phyloP scores from a whole-genome alignment of 1,284 basidiomycete genomes.

The Trichosporon ovoides region DNA sequence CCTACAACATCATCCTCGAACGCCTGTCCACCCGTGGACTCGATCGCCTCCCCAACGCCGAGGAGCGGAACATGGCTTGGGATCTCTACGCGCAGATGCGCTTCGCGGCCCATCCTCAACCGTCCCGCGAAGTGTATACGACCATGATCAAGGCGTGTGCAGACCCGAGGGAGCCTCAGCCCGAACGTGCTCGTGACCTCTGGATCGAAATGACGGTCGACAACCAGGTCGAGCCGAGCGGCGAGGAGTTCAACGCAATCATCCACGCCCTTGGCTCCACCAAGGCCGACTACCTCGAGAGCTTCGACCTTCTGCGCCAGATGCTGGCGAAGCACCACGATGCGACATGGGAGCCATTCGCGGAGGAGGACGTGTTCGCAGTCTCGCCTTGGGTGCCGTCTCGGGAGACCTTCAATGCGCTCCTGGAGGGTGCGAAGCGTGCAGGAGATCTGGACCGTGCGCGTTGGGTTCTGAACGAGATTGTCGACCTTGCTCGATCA shows the following conservation, averaged over 20 bases:
- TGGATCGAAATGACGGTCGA: conserved; percentile 84
- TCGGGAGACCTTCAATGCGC: conserved; percentile 66
- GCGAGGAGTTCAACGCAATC: conserved; percentile 70
- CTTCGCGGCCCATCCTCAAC: conserved; percentile 79
- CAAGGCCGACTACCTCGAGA: conserved; percentile 62
- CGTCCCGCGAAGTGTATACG: conserved; percentile 68
- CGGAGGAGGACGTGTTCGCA: conserved; percentile 45
- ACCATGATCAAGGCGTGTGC: conserved; percentile 86
- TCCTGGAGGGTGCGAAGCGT: conserved; percentile 84
- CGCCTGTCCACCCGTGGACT: conserved; percentile 33
- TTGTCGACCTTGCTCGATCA: conserved; percentile 52
- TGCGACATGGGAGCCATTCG: conserved; percentile 33
- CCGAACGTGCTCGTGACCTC: conserved; percentile 85
- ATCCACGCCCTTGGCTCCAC: conserved; percentile 63
- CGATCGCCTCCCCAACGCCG: conserved; percentile 23
- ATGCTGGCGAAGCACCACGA: conserved; percentile 68
- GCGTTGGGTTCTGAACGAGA: conserved; percentile 87
- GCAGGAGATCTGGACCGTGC: conserved; percentile 74
- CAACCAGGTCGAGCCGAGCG: conserved; percentile 59
- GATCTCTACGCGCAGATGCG: conserved; percentile 95
- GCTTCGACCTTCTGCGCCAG: conserved; percentile 68
- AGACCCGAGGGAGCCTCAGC: conserved; percentile 58
- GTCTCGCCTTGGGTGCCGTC: conserved; percentile 59
- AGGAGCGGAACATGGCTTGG: conserved; percentile 66
- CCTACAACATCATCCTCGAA: conserved; percentile 45